Percentiles rank a stretch among this genome's conserved stretches.
Evolutionary conservation across 805 yeast genomes (phyloP).

Genomic region (Candida succiphila): DNA sequence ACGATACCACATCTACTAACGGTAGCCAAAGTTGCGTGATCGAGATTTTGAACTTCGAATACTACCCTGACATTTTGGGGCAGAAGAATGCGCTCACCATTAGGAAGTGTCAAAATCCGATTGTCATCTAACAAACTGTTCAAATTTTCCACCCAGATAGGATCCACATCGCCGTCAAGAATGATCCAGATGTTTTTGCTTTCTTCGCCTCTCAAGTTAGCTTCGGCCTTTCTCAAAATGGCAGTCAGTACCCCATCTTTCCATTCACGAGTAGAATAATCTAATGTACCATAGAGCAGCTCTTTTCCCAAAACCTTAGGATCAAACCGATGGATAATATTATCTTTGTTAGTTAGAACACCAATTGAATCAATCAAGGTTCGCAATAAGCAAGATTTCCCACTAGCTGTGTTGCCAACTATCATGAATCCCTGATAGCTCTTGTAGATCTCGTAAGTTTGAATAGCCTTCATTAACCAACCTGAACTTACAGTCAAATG

Average conservation of each 20-base stretch:
- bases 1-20: conserved; percentile 88
- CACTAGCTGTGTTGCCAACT: conserved; percentile 68
- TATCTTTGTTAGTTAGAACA: conserved; percentile 20
- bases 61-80: conserved; percentile 55
- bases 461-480: conserved; percentile 49
- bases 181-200: conserved; percentile 60
- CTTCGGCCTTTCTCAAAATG: conserved; percentile 46
- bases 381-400: conserved; percentile 53
- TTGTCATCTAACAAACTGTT: conserved; percentile 91
- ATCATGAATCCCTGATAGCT: conserved; percentile 74
- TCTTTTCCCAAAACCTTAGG: conserved; percentile 67
- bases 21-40: conserved; percentile 80
- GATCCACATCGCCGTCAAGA: conserved; percentile 90
- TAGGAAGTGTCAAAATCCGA: conserved; percentile 69
- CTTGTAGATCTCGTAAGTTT: conserved; percentile 49
- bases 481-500: conserved; percentile 25
- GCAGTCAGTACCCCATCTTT: conserved; percentile 76
- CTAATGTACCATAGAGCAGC: conserved; percentile 59
- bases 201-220: conserved; percentile 50
- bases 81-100: conserved; percentile 72
- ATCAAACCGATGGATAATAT: conserved; percentile 43
- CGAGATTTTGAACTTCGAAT: conserved; percentile 66
- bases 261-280: conserved; percentile 82
- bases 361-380: conserved; percentile 37
- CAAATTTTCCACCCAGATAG: conserved; percentile 85